Conservation (phyloP, 768 basidiomycete genomes). For the Mycena capillaripes region DNA sequence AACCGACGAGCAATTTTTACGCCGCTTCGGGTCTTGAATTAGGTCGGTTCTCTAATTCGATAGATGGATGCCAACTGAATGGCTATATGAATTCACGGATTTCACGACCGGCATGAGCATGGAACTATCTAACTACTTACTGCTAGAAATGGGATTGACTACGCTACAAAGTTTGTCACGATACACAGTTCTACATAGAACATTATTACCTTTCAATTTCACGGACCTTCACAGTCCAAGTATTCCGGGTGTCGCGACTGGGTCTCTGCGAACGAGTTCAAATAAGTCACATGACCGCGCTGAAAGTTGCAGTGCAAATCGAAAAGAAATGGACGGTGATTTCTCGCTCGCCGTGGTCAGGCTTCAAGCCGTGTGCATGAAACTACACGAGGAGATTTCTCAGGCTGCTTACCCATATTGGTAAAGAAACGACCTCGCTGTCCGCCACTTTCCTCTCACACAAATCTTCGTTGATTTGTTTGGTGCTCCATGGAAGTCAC, state of each 20-base stretch:
- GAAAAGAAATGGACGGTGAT: too few relatives aligned
- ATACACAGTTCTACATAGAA: slow-evolving; percentile 13
- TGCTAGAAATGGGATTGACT: neutral
- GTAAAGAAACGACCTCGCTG: neutral
- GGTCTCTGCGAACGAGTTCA: neutral
- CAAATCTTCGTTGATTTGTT: neutral
- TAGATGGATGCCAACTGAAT: neutral
- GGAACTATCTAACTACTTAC: slow-evolving; percentile 6
- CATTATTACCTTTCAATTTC: neutral
- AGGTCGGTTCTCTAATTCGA: slow-evolving; percentile 5
- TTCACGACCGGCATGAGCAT: slow-evolving; percentile 7
- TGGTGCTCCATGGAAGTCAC: neutral
- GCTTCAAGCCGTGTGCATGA: neutral
- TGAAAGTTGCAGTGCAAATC: neutral
- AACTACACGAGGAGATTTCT: neutral
- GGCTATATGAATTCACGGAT: neutral
- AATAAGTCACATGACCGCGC: slow-evolving; percentile 26
- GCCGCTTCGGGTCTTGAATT: slow-evolving; percentile 51
- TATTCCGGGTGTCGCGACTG: slow-evolving; percentile 7
- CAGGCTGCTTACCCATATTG: neutral
- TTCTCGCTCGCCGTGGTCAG: neutral
- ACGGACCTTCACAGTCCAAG: slow-evolving; percentile 13
- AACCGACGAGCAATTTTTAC: slow-evolving; percentile 60
- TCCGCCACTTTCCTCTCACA: slow-evolving; percentile 15
- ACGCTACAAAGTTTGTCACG: slow-evolving; percentile 1